phyloP scores from a whole-genome alignment of 495 filamentous ascomycete genomes.

The Amniculicola lignicola region DNA sequence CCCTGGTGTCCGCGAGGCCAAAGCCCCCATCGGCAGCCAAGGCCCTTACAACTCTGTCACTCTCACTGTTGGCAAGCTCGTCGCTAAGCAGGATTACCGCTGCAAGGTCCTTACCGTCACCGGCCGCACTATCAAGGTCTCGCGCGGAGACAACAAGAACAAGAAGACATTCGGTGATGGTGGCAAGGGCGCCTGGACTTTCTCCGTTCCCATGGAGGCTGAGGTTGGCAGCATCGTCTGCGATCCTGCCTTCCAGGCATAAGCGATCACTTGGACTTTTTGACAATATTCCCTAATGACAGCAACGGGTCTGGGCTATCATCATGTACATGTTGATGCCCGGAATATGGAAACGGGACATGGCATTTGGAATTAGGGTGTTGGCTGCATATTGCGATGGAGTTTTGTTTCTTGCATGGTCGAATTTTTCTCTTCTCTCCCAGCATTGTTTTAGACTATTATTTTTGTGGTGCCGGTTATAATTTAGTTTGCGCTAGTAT shows the following conservation, averaged over 20 bases:
- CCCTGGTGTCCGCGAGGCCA: not conserved
- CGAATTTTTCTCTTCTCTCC: too few species aligned
- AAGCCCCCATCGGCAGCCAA: not conserved
- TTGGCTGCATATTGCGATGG: too few species aligned
- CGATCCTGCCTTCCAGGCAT: constrained; percentile 16
- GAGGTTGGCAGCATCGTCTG: constrained; percentile 16
- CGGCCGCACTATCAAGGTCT: not conserved
- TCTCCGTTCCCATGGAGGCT: not conserved
- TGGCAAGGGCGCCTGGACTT: constrained; percentile 9
- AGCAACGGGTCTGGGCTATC: too few species aligned
- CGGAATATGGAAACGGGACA: too few species aligned
- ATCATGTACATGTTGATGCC: too few species aligned
- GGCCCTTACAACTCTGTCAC: constrained; percentile 11
- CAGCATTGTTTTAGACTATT: too few species aligned
- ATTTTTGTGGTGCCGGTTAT: too few species aligned
- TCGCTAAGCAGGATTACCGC: not conserved
- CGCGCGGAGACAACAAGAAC: constrained; percentile 5
- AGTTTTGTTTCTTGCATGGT: too few species aligned
- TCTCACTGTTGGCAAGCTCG: constrained; percentile 1
- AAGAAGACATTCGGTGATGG: constrained; percentile 13
- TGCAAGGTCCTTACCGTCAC: constrained; percentile 8
- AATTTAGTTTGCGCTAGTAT: too few species aligned
- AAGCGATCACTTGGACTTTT: too few species aligned
- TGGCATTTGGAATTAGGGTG: too few species aligned
- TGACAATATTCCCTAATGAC: too few species aligned